A percentile compares a stretch with the other conserved stretches of the same genome.
These are phyloP conservation scores for Trifolium repens DNA, from an alignment of 306 rosid genomes.

Conservation along the genomic window DNA sequence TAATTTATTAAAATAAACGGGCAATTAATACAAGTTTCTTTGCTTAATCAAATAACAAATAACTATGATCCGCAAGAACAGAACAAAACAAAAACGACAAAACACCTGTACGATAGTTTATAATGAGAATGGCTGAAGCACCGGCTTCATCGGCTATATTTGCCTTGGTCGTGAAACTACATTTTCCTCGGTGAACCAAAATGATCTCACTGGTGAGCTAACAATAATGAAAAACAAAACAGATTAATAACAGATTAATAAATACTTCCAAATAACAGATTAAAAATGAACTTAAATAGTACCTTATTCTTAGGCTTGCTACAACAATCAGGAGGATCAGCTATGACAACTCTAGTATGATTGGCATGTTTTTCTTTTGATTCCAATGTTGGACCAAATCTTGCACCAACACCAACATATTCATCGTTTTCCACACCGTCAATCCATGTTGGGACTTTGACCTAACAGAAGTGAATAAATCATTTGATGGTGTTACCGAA, in stretches of 20 bases:
- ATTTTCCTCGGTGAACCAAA: slow-evolving; percentile 90
- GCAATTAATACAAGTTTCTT: too few relatives aligned
- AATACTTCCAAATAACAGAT: slow-evolving; percentile 22
- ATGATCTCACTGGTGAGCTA: slow-evolving; percentile 83
- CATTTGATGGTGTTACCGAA: slow-evolving; percentile 10
- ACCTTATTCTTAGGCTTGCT: slow-evolving; percentile 67
- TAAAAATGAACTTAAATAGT: slow-evolving; percentile 26
- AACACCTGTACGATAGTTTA: slow-evolving; percentile 80
- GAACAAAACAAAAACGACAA: slow-evolving; percentile 12
- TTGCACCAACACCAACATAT: slow-evolving; percentile 96
- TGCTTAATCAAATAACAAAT: neutral
- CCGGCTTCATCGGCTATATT: slow-evolving; percentile 79
- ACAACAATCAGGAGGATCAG: slow-evolving; percentile 98
- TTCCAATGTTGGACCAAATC: slow-evolving; percentile 89
- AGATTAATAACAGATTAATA: slow-evolving; percentile 41
- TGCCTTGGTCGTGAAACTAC: slow-evolving; percentile 96
- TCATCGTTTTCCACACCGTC: slow-evolving; percentile 63
- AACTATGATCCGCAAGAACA: neutral
- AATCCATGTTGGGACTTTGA: slow-evolving; percentile 90
- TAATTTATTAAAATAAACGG: slow-evolving; percentile 22
- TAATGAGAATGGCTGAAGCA: slow-evolving; percentile 92
- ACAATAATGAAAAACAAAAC: slow-evolving; percentile 49
- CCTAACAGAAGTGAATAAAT: slow-evolving; percentile 55
- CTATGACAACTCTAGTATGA: slow-evolving; percentile 84
- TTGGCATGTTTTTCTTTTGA: slow-evolving; percentile 90